Evolutionary conservation across 2,329 filamentous ascomycete species (phyloP).

Genomic region (Phaeomoniella chlamydospora): DNA sequence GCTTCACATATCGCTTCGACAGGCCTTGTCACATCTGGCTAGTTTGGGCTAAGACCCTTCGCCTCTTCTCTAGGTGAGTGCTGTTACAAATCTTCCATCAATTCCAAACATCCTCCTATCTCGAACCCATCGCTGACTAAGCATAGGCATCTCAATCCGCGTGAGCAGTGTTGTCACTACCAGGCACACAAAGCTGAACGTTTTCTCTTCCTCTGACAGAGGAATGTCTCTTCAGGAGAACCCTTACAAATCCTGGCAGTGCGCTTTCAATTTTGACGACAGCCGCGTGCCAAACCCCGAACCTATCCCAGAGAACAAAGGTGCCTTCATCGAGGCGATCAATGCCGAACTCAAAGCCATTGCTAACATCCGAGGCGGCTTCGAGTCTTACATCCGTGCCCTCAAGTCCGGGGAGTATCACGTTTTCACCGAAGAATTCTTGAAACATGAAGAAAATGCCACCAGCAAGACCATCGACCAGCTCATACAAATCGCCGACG

Average conservation of each 20-base stretch:
- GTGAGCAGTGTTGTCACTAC: too few species aligned
- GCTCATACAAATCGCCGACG: conserved; percentile 5
- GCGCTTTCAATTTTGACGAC: conserved; percentile 6
- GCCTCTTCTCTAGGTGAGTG: too few species aligned
- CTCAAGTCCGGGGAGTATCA: conserved; percentile 7
- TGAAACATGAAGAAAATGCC: conserved; percentile 7
- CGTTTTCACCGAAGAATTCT: conserved; percentile 6
- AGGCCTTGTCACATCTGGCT: too few species aligned
- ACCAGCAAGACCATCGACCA: conserved; percentile 6
- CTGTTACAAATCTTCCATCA: too few species aligned
- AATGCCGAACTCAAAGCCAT: conserved; percentile 4
- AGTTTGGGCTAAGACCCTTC: too few species aligned
- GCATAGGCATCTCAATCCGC: too few species aligned
- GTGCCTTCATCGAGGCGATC: conserved; percentile 4
- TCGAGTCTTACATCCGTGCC: conserved; percentile 3
- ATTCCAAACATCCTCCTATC: too few species aligned
- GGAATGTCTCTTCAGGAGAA: too few species aligned
- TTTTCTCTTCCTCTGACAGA: too few species aligned
- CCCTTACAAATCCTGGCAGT: conserved; percentile 1
- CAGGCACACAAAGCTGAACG: too few species aligned
- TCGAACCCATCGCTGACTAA: too few species aligned
- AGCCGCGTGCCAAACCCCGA: conserved; percentile 3
- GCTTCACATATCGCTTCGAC: too few species aligned
- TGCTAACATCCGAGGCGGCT: conserved; percentile 3
- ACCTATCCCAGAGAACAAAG: conserved; percentile 4